These are phyloP conservation scores for Phoenix dactylifera DNA, from an alignment of 176 grass and related monocot genomes.

Conservation along the genomic window DNA sequence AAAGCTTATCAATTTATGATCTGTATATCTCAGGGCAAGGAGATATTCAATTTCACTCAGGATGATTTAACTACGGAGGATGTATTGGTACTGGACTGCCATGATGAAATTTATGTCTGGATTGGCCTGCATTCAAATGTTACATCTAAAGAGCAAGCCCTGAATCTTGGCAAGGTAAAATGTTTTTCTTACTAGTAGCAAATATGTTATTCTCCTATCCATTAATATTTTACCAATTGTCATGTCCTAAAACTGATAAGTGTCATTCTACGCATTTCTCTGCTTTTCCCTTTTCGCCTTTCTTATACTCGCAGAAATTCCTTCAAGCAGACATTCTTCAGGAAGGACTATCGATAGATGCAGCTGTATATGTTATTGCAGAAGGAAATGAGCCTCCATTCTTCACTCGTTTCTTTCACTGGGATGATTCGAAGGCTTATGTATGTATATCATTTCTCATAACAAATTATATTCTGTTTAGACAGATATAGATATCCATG, in stretches of 20 bases:
- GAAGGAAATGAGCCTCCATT: conserved; percentile 83
- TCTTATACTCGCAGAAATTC: conserved; percentile 52
- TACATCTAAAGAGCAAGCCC: conserved; percentile 42
- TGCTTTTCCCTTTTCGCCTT: neutral
- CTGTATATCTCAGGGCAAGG: conserved; percentile 46
- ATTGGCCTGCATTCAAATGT: conserved; percentile 49
- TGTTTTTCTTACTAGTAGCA: neutral
- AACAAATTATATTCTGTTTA: no score
- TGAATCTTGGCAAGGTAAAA: conserved; percentile 45
- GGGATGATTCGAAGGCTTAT: conserved; percentile 58
- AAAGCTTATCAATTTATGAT: no score
- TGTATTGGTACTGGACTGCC: conserved; percentile 56
- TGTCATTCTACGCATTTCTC: neutral
- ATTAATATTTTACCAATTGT: neutral
- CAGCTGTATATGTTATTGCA: conserved; percentile 37
- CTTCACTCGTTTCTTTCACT: conserved; percentile 72
- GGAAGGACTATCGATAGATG: conserved; percentile 30
- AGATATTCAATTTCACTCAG: conserved; percentile 85
- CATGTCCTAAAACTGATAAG: neutral
- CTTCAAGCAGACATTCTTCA: conserved; percentile 28
- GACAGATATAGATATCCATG: no score
- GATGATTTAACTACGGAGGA: conserved; percentile 90
- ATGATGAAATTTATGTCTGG: conserved; percentile 61
- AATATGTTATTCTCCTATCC: conserved; percentile 8
- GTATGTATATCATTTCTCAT: conserved; percentile 2